Conservation (phyloP, 2,329 filamentous ascomycete genomes). For the Colletotrichum destructivum region DNA sequence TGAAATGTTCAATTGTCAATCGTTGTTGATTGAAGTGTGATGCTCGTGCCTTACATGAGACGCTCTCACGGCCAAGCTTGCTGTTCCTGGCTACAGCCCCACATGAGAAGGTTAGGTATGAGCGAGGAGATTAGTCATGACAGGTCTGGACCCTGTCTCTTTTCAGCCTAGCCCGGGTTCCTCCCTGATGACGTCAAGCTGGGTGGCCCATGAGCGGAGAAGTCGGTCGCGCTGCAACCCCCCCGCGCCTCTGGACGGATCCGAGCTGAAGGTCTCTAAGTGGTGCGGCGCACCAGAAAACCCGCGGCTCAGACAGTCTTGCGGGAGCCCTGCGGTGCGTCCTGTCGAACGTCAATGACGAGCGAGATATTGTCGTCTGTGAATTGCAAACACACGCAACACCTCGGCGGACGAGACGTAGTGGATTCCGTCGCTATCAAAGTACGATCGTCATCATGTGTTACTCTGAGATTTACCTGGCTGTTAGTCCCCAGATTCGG, state of each 20-base stretch:
- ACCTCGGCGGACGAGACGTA: conserved; percentile 9
- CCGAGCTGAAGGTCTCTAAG: background rate
- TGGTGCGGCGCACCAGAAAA: background rate
- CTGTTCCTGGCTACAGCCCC: background rate
- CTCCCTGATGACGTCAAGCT: conserved; percentile 25
- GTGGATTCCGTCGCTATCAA: conserved; percentile 22
- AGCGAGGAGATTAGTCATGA: conserved; percentile 12
- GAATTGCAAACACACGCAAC: background rate
- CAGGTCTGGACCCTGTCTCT: background rate
- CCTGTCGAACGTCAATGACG: background rate
- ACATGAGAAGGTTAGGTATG: background rate
- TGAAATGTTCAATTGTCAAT: conserved; percentile 12
- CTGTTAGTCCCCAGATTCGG: background rate
- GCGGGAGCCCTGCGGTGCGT: background rate
- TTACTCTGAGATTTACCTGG: background rate
- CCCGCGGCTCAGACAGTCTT: background rate
- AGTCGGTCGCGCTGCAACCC: conserved; percentile 1
- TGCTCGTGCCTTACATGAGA: background rate
- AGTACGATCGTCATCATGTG: background rate
- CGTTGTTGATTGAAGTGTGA: background rate
- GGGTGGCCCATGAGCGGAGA: conserved; percentile 1
- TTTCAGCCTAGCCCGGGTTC: background rate
- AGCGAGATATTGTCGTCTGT: background rate
- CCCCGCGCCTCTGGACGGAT: conserved; percentile 1
- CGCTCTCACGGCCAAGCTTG: background rate